A percentile compares a stretch with the other conserved stretches of the same genome.
Conservation (phyloP, 495 filamentous ascomycete species). For the Xylaria castorea region DNA sequence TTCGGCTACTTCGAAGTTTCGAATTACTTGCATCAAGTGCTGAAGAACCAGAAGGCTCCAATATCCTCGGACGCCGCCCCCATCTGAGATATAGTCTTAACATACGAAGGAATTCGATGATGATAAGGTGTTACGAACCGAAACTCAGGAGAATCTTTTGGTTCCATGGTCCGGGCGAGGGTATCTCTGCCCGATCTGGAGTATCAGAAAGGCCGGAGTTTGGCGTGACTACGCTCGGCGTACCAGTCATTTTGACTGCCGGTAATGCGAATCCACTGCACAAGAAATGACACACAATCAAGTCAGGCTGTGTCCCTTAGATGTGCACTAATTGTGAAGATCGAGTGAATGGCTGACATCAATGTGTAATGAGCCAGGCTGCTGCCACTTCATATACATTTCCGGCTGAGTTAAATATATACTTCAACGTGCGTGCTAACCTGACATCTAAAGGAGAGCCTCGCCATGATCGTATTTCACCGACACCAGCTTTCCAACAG, state of each 20-base stretch:
- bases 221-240: neutral
- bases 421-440: neutral
- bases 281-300: neutral
- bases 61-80: slow-evolving; percentile 24
- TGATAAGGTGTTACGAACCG: slow-evolving; percentile 15
- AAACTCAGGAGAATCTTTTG: slow-evolving; percentile 25
- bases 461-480: neutral
- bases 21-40: slow-evolving; percentile 19
- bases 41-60: slow-evolving; percentile 25
- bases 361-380: neutral
- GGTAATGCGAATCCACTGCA: neutral
- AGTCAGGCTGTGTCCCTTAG: neutral
- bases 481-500: neutral
- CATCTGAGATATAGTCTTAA: slow-evolving; percentile 16
- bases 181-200: neutral
- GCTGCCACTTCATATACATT: neutral
- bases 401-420: slow-evolving; percentile 5
- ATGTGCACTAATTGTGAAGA: neutral
- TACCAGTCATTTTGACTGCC: neutral
- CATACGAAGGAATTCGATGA: neutral
- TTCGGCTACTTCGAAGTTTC: neutral
- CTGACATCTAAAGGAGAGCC: neutral
- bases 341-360: neutral
- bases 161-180: slow-evolving; percentile 14
- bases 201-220: neutral